A percentile compares a stretch with the other conserved stretches of the same genome.
These are phyloP conservation scores for Aspergillus oerlinghausenensis DNA, from an alignment of 2,329 filamentous ascomycete genomes.

Conservation along the genomic window DNA sequence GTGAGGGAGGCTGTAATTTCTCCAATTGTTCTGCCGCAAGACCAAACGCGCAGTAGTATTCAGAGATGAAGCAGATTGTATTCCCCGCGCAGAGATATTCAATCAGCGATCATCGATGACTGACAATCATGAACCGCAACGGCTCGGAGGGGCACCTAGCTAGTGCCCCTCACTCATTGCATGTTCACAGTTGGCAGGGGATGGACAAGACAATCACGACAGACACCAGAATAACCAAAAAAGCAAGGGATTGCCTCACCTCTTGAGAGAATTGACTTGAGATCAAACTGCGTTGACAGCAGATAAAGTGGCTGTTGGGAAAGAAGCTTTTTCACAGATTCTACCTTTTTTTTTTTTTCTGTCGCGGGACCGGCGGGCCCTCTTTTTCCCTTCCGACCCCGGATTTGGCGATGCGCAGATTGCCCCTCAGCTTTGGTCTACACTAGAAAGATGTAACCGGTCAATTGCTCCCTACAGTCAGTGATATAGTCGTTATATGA, in stretches of 20 bases:
- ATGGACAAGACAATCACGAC: neutral
- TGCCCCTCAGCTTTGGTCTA: neutral
- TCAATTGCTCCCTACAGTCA: neutral
- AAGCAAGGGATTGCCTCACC: conserved; percentile 11
- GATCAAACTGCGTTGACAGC: conserved; percentile 10
- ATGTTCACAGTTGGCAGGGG: neutral
- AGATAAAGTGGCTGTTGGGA: neutral
- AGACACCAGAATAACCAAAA: neutral
- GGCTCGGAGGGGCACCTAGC: conserved; percentile 1
- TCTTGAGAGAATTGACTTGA: conserved; percentile 13
- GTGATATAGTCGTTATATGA: neutral
- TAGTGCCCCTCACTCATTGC: conserved; percentile 8
- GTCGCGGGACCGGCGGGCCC: conserved; percentile 15
- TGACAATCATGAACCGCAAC: neutral
- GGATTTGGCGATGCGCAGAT: conserved; percentile 10
- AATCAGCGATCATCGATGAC: neutral
- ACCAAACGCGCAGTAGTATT: neutral
- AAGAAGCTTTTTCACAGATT: conserved; percentile 1
- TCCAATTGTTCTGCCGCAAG: neutral
- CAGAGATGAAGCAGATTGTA: neutral
- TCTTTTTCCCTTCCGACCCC: conserved; percentile 16
- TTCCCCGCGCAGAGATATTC: neutral
- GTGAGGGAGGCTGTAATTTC: neutral
- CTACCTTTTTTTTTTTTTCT: conserved; percentile 11
- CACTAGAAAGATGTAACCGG: neutral